Percentiles rank a stretch among this genome's conserved stretches.
Evolutionary conservation across 768 basidiomycete species (phyloP).

Genomic region (Dacryopinax spathularia): DNA sequence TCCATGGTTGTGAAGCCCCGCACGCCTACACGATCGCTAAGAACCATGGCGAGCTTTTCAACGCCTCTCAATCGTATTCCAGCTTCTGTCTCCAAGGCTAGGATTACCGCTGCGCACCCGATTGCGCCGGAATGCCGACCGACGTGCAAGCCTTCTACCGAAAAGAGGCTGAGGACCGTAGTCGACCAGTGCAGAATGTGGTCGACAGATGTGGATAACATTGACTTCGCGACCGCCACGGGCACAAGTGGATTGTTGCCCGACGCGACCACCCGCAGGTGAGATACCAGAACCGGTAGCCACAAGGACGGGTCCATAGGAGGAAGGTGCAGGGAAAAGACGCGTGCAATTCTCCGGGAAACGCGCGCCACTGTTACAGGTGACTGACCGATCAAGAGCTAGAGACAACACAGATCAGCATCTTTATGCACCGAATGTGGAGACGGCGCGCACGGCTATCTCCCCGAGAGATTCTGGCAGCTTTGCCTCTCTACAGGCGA

Average conservation of each 20-base stretch:
- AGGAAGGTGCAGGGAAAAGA: no score
- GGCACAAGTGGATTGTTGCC: no score
- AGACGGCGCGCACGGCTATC: not conserved
- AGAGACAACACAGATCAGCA: no score
- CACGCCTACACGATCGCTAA: not conserved
- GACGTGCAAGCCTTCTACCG: not conserved
- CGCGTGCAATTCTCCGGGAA: no score
- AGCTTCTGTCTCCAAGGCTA: not conserved
- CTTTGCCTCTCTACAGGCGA: not conserved
- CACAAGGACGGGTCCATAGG: no score
- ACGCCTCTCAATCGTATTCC: not conserved
- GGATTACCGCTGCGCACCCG: not conserved
- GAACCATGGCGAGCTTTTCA: not conserved
- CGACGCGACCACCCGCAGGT: no score
- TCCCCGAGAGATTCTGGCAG: not conserved
- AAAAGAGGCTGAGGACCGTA: not conserved
- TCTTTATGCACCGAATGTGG: no score
- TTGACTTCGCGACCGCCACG: no score
- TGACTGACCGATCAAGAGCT: no score
- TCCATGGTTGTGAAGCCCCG: not conserved
- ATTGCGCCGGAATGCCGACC: not conserved
- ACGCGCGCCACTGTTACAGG: no score
- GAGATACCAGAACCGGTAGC: no score
- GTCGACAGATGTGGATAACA: not conserved
- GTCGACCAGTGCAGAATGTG: not conserved